Base-by-base conservation (phyloP, 2,329 filamentous ascomycete species). In the Pestalotiopsis sp. region DNA sequence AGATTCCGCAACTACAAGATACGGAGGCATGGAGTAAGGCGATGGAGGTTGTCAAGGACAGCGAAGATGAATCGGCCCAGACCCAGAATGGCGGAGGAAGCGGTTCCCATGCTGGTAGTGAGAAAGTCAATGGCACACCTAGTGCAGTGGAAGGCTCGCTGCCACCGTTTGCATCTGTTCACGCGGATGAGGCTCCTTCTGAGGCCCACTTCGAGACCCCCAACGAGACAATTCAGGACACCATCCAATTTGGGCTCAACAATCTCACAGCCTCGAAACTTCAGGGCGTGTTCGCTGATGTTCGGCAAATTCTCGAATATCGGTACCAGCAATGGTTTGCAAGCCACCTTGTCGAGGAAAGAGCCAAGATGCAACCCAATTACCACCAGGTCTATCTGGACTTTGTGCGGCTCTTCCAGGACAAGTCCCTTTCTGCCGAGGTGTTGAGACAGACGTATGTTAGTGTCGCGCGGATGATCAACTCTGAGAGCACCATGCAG, bases 281-380 rank as follows among this genome's bases (percentile, higher is more conserved):
- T 20, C 90, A 93, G 66, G 87, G 91, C 56, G 98, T 98, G 81
- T 91, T 95, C 75, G 86, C 87, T 66, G 94, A 98, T 73, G 87
- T 99, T 49, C 91, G 90, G 64, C 91, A 94, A 52, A 90, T 93
- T 59, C 83, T 99, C 62, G 90, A 94, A 65, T 89, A 92, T 66
- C 90, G 91, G 73, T 92, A 98, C 78, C 93, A 97, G 76, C 94
- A 97, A 77, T 99, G 96, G 96, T 99, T 99, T 77, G 96, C 97
- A 6, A 91, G 91, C 62, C 97, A 98, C 76, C 86, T 99, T 11
- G 96, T 99, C 2, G 95, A 98, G 77, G 94, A 98, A 78, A 94
- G 97, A 61, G 97, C 95, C 39, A 98, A 98, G 81, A 91, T 97
- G 85, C 95, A 99, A 78, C 95, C 95, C 5, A 99, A 99, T 79